Evolutionary conservation across 345 rosid species (phyloP).

Genomic region (Gossypium turneri): DNA sequence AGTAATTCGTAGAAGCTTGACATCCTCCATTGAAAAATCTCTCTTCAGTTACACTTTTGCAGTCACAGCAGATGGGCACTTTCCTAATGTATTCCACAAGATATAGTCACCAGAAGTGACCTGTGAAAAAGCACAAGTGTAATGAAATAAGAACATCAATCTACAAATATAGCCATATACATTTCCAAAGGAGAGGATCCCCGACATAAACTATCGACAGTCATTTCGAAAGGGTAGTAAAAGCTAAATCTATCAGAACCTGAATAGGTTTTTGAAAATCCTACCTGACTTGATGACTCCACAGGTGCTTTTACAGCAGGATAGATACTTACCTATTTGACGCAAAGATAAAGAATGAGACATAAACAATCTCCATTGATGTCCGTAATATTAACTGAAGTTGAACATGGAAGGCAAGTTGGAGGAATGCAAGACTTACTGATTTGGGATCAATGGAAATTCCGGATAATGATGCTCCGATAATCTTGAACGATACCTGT

Average conservation of each 20-base stretch:
- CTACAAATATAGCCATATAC: not conserved
- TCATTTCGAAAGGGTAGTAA: not conserved
- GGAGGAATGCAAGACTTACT: conserved; percentile 41
- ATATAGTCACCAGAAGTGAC: conserved; percentile 82
- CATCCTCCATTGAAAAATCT: not conserved
- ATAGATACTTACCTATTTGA: conserved; percentile 69
- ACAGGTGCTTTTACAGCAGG: conserved; percentile 83
- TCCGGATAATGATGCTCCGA: conserved; percentile 73
- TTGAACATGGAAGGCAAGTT: not conserved
- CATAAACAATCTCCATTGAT: not conserved
- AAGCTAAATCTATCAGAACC: not conserved
- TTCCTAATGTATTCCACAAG: conserved; percentile 91
- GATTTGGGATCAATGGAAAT: conserved; percentile 84
- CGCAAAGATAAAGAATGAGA: not conserved
- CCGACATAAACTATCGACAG: not conserved
- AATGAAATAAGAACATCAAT: not conserved
- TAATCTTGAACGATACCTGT: conserved; percentile 80
- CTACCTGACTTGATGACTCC: conserved; percentile 78
- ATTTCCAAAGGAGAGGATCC: not conserved
- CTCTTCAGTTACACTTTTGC: conserved; percentile 18
- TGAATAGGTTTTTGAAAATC: not conserved
- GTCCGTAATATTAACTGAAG: not conserved
- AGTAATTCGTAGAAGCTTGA: not conserved
- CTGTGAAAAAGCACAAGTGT: conserved; percentile 30
- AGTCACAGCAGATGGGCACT: conserved; percentile 62